These are phyloP conservation scores for Gloeophyllum trabeum DNA, from an alignment of 768 basidiomycete genomes.

Conservation along the genomic window DNA sequence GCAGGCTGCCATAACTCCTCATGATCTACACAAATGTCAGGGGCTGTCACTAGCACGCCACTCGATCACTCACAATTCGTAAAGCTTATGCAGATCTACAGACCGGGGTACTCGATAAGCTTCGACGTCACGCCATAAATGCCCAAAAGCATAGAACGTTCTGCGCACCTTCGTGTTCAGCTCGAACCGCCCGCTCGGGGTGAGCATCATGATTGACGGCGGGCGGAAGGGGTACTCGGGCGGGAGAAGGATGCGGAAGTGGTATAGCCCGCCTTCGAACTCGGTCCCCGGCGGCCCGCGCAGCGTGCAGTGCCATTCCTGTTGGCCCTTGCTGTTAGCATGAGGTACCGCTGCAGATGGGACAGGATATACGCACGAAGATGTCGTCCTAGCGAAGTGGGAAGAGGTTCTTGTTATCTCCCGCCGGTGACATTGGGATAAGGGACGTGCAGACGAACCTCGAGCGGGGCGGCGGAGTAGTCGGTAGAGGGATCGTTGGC, in stretches of 20 bases:
- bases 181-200: slow-evolving; percentile 95
- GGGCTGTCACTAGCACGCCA: slow-evolving; percentile 9
- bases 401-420: slow-evolving; percentile 3
- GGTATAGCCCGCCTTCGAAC: slow-evolving; percentile 93
- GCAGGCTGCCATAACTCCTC: slow-evolving; percentile 97
- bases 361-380: slow-evolving; percentile 44
- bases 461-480: slow-evolving; percentile 71
- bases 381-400: slow-evolving; percentile 58
- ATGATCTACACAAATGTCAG: slow-evolving; percentile 47
- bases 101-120: slow-evolving; percentile 4
- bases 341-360: slow-evolving; percentile 3
- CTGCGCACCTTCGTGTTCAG: slow-evolving; percentile 79
- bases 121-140: not conserved
- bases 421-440: not conserved
- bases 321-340: slow-evolving; percentile 11
- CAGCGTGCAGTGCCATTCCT: slow-evolving; percentile 97
- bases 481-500: slow-evolving; percentile 77
- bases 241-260: slow-evolving; percentile 83
- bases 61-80: slow-evolving; percentile 63
- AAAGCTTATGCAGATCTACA: slow-evolving; percentile 86
- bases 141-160: not conserved
- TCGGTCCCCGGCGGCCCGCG: slow-evolving; percentile 82
- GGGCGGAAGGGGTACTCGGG: slow-evolving; percentile 96
- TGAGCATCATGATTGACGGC: slow-evolving; percentile 91
- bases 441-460: slow-evolving; percentile 35